Conservation (phyloP, 768 basidiomycete genomes). For the Boletus insuetus region DNA sequence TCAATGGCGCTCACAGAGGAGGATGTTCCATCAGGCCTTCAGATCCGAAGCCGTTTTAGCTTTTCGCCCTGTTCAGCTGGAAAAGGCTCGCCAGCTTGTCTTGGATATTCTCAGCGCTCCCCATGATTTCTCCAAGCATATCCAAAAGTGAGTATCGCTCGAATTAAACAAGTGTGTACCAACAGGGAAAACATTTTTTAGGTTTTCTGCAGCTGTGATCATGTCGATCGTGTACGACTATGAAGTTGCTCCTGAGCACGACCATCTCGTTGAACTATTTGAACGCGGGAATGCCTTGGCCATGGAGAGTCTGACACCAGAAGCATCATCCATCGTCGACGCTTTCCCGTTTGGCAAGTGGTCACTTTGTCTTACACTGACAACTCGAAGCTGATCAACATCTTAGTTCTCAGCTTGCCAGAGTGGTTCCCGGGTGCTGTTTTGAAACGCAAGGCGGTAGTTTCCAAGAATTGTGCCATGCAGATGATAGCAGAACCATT, state of each 20-base stretch:
- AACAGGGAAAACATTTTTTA: too few species aligned
- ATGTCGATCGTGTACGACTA: conserved; percentile 34
- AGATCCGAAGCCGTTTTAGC: conserved; percentile 12
- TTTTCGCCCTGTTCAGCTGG: conserved; percentile 17
- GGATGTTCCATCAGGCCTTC: conserved; percentile 23
- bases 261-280: conserved; percentile 29
- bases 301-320: conserved; percentile 15
- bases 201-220: conserved; percentile 25
- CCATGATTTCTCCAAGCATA: not conserved
- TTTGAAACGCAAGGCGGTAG: conserved; percentile 26
- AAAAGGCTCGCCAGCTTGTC: conserved; percentile 17
- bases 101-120: conserved; percentile 12
- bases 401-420: conserved; percentile 22
- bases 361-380: not conserved
- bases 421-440: conserved; percentile 22
- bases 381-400: not conserved
- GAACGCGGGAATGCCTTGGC: conserved; percentile 29
- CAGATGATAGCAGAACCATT: conserved; percentile 19
- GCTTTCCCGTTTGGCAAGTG: conserved; percentile 24
- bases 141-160: conserved; percentile 6
- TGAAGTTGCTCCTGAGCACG: conserved; percentile 21
- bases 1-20: conserved; percentile 23
- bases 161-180: conserved; percentile 7
- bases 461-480: conserved; percentile 2
- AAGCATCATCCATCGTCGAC: not conserved